Evolutionary conservation across 805 yeast species (phyloP).

Genomic region (Metschnikowia chrysomelidarum): DNA sequence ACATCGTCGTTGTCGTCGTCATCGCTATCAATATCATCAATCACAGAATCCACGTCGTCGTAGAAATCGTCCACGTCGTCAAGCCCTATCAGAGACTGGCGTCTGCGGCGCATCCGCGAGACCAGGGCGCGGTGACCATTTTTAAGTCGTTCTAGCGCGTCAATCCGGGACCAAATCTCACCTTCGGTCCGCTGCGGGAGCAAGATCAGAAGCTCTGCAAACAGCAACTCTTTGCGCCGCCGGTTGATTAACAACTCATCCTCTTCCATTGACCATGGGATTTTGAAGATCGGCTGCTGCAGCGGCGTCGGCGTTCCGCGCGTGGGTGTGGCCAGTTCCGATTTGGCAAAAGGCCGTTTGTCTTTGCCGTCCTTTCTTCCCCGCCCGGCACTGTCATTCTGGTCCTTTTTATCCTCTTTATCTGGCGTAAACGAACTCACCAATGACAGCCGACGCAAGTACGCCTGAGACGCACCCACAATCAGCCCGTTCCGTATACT

Average conservation of each 20-base stretch:
- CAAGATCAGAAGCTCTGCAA: conserved; percentile 71
- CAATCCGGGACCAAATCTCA: conserved; percentile 68
- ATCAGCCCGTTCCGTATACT: conserved; percentile 42
- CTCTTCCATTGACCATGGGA: conserved; percentile 63
- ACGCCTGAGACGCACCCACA: conserved; percentile 23
- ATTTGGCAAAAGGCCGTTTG: conserved; percentile 5
- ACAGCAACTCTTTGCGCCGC: conserved; percentile 55
- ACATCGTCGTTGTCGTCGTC: conserved; percentile 29
- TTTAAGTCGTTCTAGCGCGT: conserved; percentile 24
- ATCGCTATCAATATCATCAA: conserved; percentile 34
- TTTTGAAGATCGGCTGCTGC: conserved; percentile 24
- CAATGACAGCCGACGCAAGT: conserved; percentile 20
- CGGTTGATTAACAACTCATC: conserved; percentile 63
- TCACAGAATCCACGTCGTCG: conserved; percentile 40
- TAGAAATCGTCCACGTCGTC: conserved; percentile 45
- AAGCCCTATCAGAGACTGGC: conserved; percentile 40
- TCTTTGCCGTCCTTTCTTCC: conserved; percentile 1
- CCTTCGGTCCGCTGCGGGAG: conserved; percentile 70
- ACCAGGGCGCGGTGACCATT: conserved; percentile 22
- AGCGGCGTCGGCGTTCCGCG: conserved; percentile 7
- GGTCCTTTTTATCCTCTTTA: conserved; percentile 4
- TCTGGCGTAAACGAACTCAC: conserved; percentile 15
- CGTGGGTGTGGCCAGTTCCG: conserved; percentile 10
- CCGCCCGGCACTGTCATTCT: conserved; percentile 5
- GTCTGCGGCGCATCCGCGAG: conserved; percentile 27